Conservation (phyloP, 192 early-diverging fungal species). For the Pilobolus umbonatus region DNA sequence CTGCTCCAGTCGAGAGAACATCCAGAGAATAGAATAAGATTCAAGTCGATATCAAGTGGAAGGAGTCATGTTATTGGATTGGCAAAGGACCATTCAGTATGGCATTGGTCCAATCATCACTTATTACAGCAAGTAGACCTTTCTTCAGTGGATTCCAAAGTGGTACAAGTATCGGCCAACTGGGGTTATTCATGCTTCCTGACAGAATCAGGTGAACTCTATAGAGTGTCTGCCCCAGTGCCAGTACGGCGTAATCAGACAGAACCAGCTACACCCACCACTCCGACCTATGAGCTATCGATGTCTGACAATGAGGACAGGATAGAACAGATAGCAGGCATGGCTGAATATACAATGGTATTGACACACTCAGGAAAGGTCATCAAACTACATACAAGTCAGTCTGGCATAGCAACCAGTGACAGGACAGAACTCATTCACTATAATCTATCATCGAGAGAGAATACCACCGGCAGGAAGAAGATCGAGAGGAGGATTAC, state of each 20-base stretch:
- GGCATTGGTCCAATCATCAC: conserved; percentile 25
- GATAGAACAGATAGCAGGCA: conserved; percentile 17
- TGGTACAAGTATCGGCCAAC: conserved; percentile 24
- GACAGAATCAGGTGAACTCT: conserved; percentile 16
- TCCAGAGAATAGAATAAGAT: neutral
- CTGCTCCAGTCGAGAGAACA: neutral
- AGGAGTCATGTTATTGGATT: conserved; percentile 29
- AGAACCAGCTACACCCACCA: neutral
- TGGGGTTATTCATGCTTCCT: conserved; percentile 23
- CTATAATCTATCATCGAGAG: neutral
- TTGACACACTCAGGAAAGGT: conserved; percentile 12
- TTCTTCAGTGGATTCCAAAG: neutral
- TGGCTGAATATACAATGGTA: conserved; percentile 1
- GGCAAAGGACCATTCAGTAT: conserved; percentile 13
- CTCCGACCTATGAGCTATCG: neutral
- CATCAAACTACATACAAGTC: conserved; percentile 1
- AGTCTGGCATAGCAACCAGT: neutral
- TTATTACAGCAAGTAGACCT: conserved; percentile 13
- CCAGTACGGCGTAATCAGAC: neutral
- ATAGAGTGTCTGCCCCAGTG: conserved; percentile 9
- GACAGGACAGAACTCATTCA: neutral
- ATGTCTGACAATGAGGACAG: neutral
- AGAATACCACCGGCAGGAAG: neutral
- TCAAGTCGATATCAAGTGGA: conserved; percentile 23
- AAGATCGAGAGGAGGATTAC: conserved; percentile 8